Evolutionary conservation across 169 alveolate species (phyloP).

Genomic region (Ichthyophthirius multifiliis): DNA sequence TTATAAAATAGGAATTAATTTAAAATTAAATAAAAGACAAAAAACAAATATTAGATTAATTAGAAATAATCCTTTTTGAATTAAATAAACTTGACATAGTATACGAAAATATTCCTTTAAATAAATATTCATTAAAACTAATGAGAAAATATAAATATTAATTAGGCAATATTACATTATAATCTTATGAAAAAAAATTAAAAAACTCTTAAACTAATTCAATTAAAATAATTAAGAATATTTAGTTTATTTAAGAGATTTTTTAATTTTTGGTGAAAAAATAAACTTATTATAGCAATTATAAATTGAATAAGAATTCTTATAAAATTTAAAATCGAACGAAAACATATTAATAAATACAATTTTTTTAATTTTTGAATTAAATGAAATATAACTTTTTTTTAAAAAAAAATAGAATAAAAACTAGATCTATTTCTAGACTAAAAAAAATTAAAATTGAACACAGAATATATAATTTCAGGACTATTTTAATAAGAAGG

Average conservation of each 20-base stretch:
- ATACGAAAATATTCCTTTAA: not conserved
- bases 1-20: not conserved
- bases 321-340: not conserved
- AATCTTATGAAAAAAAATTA: not conserved
- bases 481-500: not conserved
- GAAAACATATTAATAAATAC: not conserved
- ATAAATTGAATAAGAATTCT: not conserved
- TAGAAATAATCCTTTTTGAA: not conserved
- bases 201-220: not conserved
- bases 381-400: not conserved
- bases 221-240: not conserved
- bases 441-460: not conserved
- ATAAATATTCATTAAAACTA: not conserved
- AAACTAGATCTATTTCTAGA: not conserved
- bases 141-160: not conserved
- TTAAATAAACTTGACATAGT: not conserved
- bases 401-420: not conserved
- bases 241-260: not conserved
- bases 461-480: not conserved
- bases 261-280: not conserved
- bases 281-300: not conserved
- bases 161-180: not conserved
- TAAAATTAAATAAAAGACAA: not conserved
- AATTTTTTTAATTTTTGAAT: not conserved
- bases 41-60: not conserved